These are phyloP conservation scores for Podospora sp. DNA, from an alignment of 495 filamentous ascomycete genomes.

Conservation along the genomic window DNA sequence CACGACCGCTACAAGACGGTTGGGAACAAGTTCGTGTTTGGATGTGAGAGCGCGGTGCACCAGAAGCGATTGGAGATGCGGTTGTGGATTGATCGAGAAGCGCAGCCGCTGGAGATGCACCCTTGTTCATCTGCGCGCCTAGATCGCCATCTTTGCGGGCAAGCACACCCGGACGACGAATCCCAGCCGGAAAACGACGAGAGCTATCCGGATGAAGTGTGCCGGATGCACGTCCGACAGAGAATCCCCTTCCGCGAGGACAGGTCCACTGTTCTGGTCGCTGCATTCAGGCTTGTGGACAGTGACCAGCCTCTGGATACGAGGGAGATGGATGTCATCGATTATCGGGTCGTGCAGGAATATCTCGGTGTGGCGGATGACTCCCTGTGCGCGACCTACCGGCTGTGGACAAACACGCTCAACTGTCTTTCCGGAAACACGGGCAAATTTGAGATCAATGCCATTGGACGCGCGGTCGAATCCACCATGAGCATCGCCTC, in stretches of 20 bases:
- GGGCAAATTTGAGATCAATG: not conserved
- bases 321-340: not conserved
- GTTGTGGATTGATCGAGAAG: not conserved
- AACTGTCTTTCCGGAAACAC: too few species aligned
- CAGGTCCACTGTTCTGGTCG: not conserved
- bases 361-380: not conserved
- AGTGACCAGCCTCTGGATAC: not conserved
- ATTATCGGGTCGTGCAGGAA: not conserved
- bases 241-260: not conserved
- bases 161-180: not conserved
- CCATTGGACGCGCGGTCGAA: not conserved
- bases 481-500: not conserved
- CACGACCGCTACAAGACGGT: not conserved
- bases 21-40: not conserved
- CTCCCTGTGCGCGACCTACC: not conserved
- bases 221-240: not conserved
- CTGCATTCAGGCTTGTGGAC: not conserved
- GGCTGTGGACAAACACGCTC: slow-evolving; percentile 1
- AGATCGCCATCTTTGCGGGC: not conserved
- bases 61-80: not conserved
- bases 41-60: not conserved
- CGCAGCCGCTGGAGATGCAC: not conserved
- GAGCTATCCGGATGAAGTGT: not conserved
- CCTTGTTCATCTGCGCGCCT: not conserved
- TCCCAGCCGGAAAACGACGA: not conserved